Conservation (phyloP, 495 filamentous ascomycete species). For the Aspergillus bertholletiae region DNA sequence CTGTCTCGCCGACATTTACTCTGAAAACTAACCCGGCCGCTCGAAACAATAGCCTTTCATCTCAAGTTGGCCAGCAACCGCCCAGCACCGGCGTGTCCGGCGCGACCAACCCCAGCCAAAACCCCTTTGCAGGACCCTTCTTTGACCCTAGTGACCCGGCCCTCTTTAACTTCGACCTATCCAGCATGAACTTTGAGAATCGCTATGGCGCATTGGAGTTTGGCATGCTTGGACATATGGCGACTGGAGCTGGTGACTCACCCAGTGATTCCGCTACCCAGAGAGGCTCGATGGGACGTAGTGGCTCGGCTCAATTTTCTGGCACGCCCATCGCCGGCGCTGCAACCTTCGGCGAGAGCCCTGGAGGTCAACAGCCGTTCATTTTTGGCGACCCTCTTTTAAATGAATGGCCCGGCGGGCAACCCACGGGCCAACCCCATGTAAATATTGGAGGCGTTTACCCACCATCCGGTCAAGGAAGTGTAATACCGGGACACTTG, state of each 20-base stretch:
- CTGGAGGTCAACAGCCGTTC: conserved; percentile 42
- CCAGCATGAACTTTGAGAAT: conserved; percentile 91
- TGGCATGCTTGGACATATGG: conserved; percentile 91
- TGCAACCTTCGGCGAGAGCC: conserved; percentile 41
- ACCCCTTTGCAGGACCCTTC: conserved; percentile 54
- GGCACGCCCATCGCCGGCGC: conserved; percentile 29
- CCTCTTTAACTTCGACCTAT: conserved; percentile 88
- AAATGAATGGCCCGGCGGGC: conserved; percentile 43
- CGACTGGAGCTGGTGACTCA: conserved; percentile 76
- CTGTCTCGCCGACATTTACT: conserved; percentile 66
- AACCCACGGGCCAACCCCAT: conserved; percentile 34
- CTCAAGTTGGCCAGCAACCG: conserved; percentile 30
- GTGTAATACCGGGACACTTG: conserved; percentile 39
- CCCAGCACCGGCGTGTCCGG: conserved; percentile 32
- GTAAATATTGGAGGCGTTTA: conserved; percentile 43
- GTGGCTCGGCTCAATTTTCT: conserved; percentile 45
- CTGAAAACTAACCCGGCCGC: conserved; percentile 35
- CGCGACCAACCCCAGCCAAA: conserved; percentile 31
- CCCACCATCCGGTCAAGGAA: conserved; percentile 29
- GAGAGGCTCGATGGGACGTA: conserved; percentile 45
- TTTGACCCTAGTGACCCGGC: conserved; percentile 91
- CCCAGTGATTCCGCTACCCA: conserved; percentile 59
- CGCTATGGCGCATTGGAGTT: conserved; percentile 93
- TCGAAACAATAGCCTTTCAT: conserved; percentile 37
- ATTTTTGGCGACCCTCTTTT: conserved; percentile 47